Conservation (phyloP, 169 alveolate species). For the Eimeria tenella region DNA sequence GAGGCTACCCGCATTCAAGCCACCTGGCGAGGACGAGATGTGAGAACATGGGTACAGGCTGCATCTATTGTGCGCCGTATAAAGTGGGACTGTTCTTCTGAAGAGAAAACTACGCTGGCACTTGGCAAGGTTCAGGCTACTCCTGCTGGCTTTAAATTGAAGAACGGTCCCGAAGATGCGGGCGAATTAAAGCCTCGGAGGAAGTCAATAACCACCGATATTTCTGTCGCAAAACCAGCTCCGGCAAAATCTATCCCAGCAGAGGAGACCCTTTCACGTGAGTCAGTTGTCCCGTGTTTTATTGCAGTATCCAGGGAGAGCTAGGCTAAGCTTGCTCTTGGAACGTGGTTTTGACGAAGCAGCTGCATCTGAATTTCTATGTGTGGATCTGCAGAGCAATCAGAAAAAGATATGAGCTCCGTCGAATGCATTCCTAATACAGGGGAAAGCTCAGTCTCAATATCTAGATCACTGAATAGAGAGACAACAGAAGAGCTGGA, state of each 20-base stretch:
- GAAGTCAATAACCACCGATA: too few species aligned
- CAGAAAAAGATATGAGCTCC: neutral
- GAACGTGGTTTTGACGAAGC: neutral
- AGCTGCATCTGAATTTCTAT: neutral
- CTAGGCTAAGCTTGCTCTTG: neutral
- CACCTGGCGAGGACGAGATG: slow-evolving; percentile 42
- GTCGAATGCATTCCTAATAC: neutral
- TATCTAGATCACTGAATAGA: neutral
- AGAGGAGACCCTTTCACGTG: too few species aligned
- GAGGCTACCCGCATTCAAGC: slow-evolving; percentile 48
- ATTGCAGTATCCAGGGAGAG: too few species aligned
- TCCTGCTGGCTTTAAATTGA: too few species aligned
- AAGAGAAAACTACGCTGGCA: too few species aligned
- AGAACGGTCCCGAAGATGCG: too few species aligned
- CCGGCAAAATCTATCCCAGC: too few species aligned
- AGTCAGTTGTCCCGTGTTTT: too few species aligned
- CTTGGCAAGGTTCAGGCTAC: too few species aligned
- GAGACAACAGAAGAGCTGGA: neutral
- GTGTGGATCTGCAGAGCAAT: neutral
- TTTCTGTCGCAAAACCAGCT: too few species aligned
- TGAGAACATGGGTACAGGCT: slow-evolving; percentile 58
- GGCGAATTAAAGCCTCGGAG: too few species aligned
- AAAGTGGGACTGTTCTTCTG: neutral
- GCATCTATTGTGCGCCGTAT: slow-evolving; percentile 48
- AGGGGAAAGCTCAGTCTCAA: neutral